Base-by-base conservation (phyloP, 768 basidiomycete genomes). In the Lactarius psammicola region DNA sequence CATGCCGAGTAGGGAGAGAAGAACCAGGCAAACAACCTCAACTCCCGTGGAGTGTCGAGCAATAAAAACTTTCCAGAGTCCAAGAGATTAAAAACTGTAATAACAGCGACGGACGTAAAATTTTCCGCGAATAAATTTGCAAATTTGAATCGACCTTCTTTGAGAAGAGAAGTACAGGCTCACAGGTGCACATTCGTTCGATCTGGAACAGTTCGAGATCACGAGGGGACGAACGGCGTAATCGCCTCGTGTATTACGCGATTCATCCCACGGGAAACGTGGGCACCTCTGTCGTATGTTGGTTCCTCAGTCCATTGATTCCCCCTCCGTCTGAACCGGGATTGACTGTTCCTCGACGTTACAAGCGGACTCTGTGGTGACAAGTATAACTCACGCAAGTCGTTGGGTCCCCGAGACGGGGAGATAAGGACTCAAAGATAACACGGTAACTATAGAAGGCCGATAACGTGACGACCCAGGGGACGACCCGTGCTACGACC, bases 1-100 rank as follows among this genome's bases (percentile, higher is more conserved):
- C 68, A 69, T 69, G 57, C 28, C 3, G 33, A 30, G 30, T 11
- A 59, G 44, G 40, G 62, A 44, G 54, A 57, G 28, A 57, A 57
- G 13, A 36, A 30, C 38, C 17, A 49, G 61, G 38, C 60, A 40
- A 49, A 36, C 28, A 51, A 28, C 18, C 18, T 42, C 20, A 17
- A 17, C 15, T 9, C 30, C 30, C 11, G 20, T 28, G 33, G 28
- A 15, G 60, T n/a, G n/a, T 54, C 20, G 40, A 40, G 10, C 33
- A 65, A 46, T 63, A 55, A 67, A 63, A 59, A 33, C 31, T 34
- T n/a, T 56, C 18, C 30, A 55, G 34, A 33, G 18, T 11, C 26
- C 17, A 46, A 23, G 31, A 49, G 15, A 60, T 33, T 49, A 60
- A 51, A 46, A 11, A 51, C n/a, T 31, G 36, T 15, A 10, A 17